These are phyloP conservation scores for Mucor mucedo DNA, from an alignment of 371 early-diverging fungal species.

Conservation along the genomic window DNA sequence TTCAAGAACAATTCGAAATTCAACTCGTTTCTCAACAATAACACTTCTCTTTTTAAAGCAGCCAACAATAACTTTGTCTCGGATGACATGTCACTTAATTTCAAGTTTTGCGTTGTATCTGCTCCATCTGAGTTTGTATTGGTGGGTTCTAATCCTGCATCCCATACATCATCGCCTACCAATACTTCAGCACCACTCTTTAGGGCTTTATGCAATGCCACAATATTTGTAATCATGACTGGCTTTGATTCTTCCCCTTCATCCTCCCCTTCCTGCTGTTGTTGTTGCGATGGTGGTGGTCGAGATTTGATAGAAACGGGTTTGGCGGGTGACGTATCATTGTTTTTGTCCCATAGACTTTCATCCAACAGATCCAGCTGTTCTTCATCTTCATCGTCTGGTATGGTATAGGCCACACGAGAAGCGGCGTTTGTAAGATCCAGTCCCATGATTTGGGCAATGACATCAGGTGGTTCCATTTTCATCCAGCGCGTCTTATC, in stretches of 20 bases:
- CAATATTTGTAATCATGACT: slow-evolving; percentile 42
- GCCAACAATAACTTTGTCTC: slow-evolving; percentile 47
- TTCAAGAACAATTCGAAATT: slow-evolving; percentile 72
- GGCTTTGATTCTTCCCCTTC: slow-evolving; percentile 8
- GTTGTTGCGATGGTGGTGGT: no score
- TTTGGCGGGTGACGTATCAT: not conserved
- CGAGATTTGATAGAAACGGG: no score
- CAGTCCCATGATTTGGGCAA: slow-evolving; percentile 67
- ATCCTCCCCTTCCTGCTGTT: not conserved
- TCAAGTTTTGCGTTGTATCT: not conserved
- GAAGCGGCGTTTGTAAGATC: slow-evolving; percentile 66
- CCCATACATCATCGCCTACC: slow-evolving; percentile 60
- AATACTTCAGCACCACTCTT: slow-evolving; percentile 58
- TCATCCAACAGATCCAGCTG: slow-evolving; percentile 38
- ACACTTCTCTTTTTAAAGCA: slow-evolving; percentile 61
- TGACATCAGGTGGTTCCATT: slow-evolving; percentile 69
- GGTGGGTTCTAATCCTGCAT: slow-evolving; percentile 34
- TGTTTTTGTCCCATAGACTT: slow-evolving; percentile 31
- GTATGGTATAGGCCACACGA: slow-evolving; percentile 44
- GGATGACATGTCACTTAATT: slow-evolving; percentile 17
- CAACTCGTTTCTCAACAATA: slow-evolving; percentile 64
- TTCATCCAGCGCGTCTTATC: slow-evolving; percentile 68
- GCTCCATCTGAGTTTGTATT: slow-evolving; percentile 6
- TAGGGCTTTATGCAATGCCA: slow-evolving; percentile 52
- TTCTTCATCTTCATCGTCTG: slow-evolving; percentile 24